Evolutionary conservation across 2,329 filamentous ascomycete genomes (phyloP).

Genomic region (Talaromyces sp.): DNA sequence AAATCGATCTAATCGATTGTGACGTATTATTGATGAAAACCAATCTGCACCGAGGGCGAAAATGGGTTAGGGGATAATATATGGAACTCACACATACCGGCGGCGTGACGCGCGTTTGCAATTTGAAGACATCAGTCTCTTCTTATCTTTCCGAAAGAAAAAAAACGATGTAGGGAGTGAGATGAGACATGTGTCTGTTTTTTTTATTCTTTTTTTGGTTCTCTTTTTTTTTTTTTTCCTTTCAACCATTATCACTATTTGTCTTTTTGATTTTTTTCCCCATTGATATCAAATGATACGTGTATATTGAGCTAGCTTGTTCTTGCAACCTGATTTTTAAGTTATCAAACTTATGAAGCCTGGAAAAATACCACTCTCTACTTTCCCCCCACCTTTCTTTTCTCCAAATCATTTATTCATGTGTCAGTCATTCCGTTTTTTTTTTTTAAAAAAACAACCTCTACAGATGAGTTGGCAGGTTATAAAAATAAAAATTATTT

Average conservation of each 20-base stretch:
- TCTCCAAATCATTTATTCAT: background rate
- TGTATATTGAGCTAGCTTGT: background rate
- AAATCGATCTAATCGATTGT: background rate
- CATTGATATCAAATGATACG: background rate
- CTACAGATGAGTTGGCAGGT: background rate
- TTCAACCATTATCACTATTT: background rate
- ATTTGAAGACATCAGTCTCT: background rate
- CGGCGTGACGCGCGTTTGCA: background rate
- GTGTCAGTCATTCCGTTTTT: too few species aligned
- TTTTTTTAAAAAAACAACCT: too few species aligned
- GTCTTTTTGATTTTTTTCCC: background rate
- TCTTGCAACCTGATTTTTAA: background rate
- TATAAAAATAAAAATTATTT: background rate
- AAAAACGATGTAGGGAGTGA: too few species aligned
- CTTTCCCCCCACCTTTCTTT: background rate
- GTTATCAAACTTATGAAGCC: background rate
- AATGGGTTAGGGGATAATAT: background rate
- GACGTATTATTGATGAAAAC: background rate
- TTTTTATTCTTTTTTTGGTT: background rate
- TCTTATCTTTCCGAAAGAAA: background rate
- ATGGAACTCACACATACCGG: background rate
- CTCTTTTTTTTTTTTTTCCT: background rate
- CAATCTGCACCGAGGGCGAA: background rate
- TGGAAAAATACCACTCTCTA: background rate
- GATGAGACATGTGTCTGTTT: background rate